Evolutionary conservation across 495 filamentous ascomycete genomes (phyloP), one percentile per base, ranked within the genome.

Genomic region (Lindgomyces ingoldianus): DNA sequence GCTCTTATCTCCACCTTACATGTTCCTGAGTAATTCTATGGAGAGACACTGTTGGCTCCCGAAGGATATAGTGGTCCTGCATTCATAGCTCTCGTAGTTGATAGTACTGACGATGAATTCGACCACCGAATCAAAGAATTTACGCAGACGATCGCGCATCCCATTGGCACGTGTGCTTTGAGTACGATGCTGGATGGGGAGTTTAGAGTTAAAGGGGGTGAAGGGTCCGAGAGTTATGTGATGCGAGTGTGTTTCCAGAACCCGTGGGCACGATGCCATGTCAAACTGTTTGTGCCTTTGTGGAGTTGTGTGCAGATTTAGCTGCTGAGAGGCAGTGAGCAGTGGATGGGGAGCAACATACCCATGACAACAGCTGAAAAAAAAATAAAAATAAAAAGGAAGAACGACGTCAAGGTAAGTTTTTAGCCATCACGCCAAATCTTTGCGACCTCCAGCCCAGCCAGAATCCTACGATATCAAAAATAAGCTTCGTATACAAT

Each of bases 131-230:
- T 67, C 18, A 33, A 21, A 14, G 29, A 9, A 14, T 44, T 42
- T 29, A 27, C 25, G 12, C 16, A n/a, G 12, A 62, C 54, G 18
- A 30, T 55, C 48, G 33, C 25, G 22, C 49, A 82, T 65, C 77
- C 79, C 0, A 64, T 80, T 3, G 83, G 84, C 0, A 85, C 81
- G 0, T 84, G 80, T 57, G 76, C 81, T 0, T 84, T 86, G 83
- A 79, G 80, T 4, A 78, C 75, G 0, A 59, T 68, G 3, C n/a
- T 68, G 0, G 59, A 68, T 33, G 25, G n/a, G 1, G 25, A 59
- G 14, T 63, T 47, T 25, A 41, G 33, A 11, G 65, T 68, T 22
- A 57, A 63, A 30, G n/a, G 65, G 58, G 1, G 52, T 68, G n/a
- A 10, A 63, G 16, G 45, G 52, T 4, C 21, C 63, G 59, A 46